Evolutionary conservation across 176 grass and related monocot species (phyloP).

Genomic region (Puya raimondii): DNA sequence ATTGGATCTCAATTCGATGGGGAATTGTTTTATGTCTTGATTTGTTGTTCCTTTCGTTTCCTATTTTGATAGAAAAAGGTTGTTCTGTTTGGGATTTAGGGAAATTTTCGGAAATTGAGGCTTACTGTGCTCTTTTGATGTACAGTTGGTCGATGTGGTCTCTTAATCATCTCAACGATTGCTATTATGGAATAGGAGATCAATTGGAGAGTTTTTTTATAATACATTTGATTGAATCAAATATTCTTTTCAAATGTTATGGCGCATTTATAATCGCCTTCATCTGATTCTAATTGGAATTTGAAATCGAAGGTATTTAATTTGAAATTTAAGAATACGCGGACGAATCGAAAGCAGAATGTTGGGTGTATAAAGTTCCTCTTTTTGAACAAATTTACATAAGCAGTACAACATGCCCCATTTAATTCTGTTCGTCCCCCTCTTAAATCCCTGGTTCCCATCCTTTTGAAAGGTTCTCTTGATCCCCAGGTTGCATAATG

Average conservation of each 20-base stretch:
- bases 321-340: neutral
- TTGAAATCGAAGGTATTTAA: neutral
- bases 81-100: too few species aligned
- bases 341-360: neutral
- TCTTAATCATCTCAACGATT: too few species aligned
- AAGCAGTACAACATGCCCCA: neutral
- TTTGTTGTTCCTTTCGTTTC: too few species aligned
- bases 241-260: neutral
- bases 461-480: too few species aligned
- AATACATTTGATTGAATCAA: neutral
- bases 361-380: neutral
- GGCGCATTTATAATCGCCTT: neutral
- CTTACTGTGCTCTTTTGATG: too few species aligned
- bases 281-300: neutral
- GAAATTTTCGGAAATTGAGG: too few species aligned
- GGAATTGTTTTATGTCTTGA: too few species aligned
- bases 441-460: neutral
- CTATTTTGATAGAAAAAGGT: too few species aligned
- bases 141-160: too few species aligned
- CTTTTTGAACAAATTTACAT: neutral
- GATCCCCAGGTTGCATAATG: neutral
- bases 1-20: too few species aligned
- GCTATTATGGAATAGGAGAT: too few species aligned
- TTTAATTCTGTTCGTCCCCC: neutral
- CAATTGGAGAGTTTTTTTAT: neutral